Evolutionary conservation across 371 early-diverging fungal genomes (phyloP).

Genomic region (Actinomucor elegans): DNA sequence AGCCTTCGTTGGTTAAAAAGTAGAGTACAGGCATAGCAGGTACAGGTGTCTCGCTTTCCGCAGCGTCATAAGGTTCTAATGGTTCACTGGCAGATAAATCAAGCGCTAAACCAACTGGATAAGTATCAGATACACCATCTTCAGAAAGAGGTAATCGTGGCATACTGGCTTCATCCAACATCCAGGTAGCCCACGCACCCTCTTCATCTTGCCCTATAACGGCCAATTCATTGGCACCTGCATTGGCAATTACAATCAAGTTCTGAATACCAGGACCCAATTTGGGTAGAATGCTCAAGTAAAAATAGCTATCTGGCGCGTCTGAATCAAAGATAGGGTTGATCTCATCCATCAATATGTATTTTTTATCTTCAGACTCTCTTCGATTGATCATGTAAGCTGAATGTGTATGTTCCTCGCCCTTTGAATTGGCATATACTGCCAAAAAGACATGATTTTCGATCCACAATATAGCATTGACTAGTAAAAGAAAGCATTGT

Average conservation of each 20-base stretch:
- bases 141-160: constrained; percentile 37
- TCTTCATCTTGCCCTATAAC: constrained; percentile 38
- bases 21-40: constrained; percentile 38
- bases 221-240: constrained; percentile 35
- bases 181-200: constrained; percentile 44
- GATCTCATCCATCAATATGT: constrained; percentile 25
- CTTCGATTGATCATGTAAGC: constrained; percentile 12
- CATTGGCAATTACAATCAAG: constrained; percentile 31
- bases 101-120: constrained; percentile 40
- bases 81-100: constrained; percentile 41
- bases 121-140: constrained; percentile 34
- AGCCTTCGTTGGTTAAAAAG: constrained; percentile 42
- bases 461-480: constrained; percentile 42
- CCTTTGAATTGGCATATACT: constrained; percentile 16
- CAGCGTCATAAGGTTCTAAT: constrained; percentile 36
- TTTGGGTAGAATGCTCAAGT: constrained; percentile 34
- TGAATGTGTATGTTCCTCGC: not conserved
- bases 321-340: constrained; percentile 31
- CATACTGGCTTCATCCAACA: constrained; percentile 23
- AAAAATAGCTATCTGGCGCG: constrained; percentile 32
- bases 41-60: constrained; percentile 31
- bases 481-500: constrained; percentile 12
- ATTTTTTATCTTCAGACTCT: not conserved
- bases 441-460: constrained; percentile 37
- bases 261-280: constrained; percentile 30